Conservation (phyloP, 1,284 basidiomycete genomes). For the Moesziomyces antarcticus region DNA sequence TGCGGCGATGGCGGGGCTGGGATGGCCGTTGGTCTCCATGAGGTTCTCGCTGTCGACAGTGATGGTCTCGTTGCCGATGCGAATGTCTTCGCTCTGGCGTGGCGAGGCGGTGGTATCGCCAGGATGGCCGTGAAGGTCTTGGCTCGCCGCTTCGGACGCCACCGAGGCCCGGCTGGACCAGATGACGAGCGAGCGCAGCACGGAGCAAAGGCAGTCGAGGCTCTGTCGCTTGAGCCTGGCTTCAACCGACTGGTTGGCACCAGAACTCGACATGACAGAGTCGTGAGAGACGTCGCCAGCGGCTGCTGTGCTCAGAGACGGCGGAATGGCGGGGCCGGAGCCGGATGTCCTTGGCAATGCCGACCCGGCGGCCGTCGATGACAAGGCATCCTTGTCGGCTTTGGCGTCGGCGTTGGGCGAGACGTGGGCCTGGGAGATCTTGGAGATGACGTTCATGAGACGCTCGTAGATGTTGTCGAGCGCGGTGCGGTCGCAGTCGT, state of each 20-base stretch:
- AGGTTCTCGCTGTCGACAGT: conserved; percentile 46
- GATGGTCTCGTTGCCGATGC: conserved; percentile 52
- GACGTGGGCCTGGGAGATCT: conserved; percentile 59
- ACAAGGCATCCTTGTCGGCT: conserved; percentile 31
- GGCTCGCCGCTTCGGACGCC: conserved; percentile 20
- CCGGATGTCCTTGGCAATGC: conserved; percentile 23
- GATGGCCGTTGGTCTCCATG: conserved; percentile 34
- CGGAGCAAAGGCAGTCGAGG: conserved; percentile 65
- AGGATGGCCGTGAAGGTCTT: conserved; percentile 11
- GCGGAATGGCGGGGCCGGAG: conserved; percentile 45
- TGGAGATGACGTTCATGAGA: conserved; percentile 64
- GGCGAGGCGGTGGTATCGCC: conserved; percentile 39
- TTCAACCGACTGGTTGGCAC: conserved; percentile 55
- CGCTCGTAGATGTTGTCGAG: conserved; percentile 68
- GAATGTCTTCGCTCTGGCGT: conserved; percentile 46
- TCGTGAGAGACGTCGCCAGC: conserved; percentile 32
- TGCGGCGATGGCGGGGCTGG: conserved; percentile 15
- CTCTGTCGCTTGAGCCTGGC: conserved; percentile 64
- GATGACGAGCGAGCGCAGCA: conserved; percentile 63
- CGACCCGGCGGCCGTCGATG: conserved; percentile 1
- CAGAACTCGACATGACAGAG: conserved; percentile 13
- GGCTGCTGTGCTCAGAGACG: conserved; percentile 47
- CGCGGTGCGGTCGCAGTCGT: conserved; percentile 67
- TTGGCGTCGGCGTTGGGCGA: conserved; percentile 32
- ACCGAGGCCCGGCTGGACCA: conserved; percentile 56